phyloP scores from a whole-genome alignment of 2,329 filamentous ascomycete genomes.

The Xylariales sp. region DNA sequence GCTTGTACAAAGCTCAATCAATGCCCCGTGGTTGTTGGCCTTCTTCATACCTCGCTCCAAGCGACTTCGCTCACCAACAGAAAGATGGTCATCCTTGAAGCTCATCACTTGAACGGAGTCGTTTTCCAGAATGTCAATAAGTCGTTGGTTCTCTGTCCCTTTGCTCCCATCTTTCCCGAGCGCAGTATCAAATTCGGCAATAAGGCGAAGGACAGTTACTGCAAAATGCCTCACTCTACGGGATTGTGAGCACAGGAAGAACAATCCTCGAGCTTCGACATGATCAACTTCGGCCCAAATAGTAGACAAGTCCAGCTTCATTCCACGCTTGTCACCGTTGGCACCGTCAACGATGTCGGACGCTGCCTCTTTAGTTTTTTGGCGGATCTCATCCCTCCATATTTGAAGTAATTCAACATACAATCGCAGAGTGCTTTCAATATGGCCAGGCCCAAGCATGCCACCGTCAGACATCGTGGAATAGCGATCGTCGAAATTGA shows the following conservation, averaged over 20 bases:
- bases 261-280: conserved; percentile 92
- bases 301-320: conserved; percentile 79
- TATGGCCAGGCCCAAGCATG: conserved; percentile 89
- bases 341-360: conserved; percentile 60
- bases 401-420: conserved; percentile 94
- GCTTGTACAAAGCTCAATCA: conserved; percentile 93
- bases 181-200: conserved; percentile 89
- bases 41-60: conserved; percentile 86
- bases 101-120: conserved; percentile 86
- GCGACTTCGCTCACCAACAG: conserved; percentile 86
- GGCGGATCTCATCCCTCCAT: conserved; percentile 95
- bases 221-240: conserved; percentile 84
- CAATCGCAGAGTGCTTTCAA: conserved; percentile 86
- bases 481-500: conserved; percentile 96
- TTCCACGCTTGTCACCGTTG: conserved; percentile 62
- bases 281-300: conserved; percentile 94
- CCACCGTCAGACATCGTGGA: conserved; percentile 97
- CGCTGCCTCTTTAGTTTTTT: conserved; percentile 72
- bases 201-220: conserved; percentile 85
- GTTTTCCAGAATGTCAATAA: conserved; percentile 89
- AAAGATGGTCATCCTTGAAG: conserved; percentile 86
- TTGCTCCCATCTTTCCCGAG: conserved; percentile 62
- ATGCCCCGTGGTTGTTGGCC: conserved; percentile 75
- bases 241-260: conserved; percentile 96
- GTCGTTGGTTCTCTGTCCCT: conserved; percentile 62